Base-by-base conservation (phyloP, 495 filamentous ascomycete genomes). In the Penicillium roqueforti region DNA sequence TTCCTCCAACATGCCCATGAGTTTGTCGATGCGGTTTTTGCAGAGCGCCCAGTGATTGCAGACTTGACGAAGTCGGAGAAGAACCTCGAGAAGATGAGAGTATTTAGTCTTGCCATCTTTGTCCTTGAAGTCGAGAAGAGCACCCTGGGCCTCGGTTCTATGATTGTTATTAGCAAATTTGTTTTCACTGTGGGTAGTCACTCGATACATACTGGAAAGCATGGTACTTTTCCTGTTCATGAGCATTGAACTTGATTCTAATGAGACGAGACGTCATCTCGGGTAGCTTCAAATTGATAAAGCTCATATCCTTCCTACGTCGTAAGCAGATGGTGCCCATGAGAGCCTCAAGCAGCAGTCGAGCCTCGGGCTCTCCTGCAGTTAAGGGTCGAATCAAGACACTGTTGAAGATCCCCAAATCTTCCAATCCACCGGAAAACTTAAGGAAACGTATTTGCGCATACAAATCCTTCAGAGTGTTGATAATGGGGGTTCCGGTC, bases 31-130 rank as follows among this genome's bases (percentile, higher is more conserved):
- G 4, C 89, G 84, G 22, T 81, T 75, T 31, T 88, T 86, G 65
- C 87, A 88, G 3, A 97, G 76, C 11, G 83, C 83, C 88, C 89
- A 92, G 68, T 96, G 92, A 56, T 92, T 90, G 69, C 92, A 91
- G 56, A 86, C 81, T 68, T 97, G 92, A 14, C 92, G 83, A 51
- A 97, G 79, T 11, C 92, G 86, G 0, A 97, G 80, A 29, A 97
- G 76, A 46, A 91, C 80, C 68, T 96, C 91, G 14, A 96, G 79
- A 3, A 97, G 75, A 58, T 85, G 79, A 3, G 83, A 79, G 58
- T 87, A 87, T 1, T 71, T 74, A 25, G 80, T 68, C 1, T 68
- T 69, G 18, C 70, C 75, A 55, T 67, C 62, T 40, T 68, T 73
- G 31, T 62, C 70, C 58, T 83, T 83, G 68, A 83, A 85, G 9